A percentile compares a stretch with the other conserved stretches of the same genome.
phyloP scores from a whole-genome alignment of 306 rosid genomes.

The Glycyrrhiza uralensis region DNA sequence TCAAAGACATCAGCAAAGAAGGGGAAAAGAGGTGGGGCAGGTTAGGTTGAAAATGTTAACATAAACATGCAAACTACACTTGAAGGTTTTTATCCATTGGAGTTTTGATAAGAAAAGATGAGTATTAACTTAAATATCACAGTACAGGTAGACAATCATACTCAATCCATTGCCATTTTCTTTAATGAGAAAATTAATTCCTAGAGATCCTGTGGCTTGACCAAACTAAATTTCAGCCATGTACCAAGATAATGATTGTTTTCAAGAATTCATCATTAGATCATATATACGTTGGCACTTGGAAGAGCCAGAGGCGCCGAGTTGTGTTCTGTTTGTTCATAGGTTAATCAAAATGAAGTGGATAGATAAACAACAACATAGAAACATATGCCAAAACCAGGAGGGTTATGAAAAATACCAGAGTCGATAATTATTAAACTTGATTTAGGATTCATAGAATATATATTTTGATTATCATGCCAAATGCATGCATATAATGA shows the following conservation, averaged over 20 bases:
- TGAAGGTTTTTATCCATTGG: not conserved
- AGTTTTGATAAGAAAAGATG: not conserved
- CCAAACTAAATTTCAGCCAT: slow-evolving; percentile 15
- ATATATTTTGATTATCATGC: not conserved
- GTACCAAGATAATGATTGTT: not conserved
- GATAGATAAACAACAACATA: not conserved
- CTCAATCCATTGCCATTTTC: not conserved
- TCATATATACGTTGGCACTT: not conserved
- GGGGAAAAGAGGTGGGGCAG: not conserved
- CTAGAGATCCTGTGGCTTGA: not conserved
- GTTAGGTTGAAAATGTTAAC: not conserved
- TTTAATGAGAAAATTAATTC: not conserved
- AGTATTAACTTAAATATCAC: slow-evolving; percentile 3
- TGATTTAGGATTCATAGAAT: slow-evolving; percentile 3
- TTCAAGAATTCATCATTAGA: not conserved
- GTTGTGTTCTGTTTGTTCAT: not conserved
- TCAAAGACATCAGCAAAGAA: not conserved
- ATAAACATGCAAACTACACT: not conserved
- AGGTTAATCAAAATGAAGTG: not conserved
- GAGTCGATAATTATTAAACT: not conserved
- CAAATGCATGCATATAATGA: not conserved
- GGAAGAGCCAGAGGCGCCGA: not conserved
- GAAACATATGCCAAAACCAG: not conserved
- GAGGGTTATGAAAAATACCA: not conserved
- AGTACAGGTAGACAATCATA: slow-evolving; percentile 1